These are phyloP conservation scores for Exophiala alcalophila DNA, from an alignment of 2,329 filamentous ascomycete species.

Conservation along the genomic window DNA sequence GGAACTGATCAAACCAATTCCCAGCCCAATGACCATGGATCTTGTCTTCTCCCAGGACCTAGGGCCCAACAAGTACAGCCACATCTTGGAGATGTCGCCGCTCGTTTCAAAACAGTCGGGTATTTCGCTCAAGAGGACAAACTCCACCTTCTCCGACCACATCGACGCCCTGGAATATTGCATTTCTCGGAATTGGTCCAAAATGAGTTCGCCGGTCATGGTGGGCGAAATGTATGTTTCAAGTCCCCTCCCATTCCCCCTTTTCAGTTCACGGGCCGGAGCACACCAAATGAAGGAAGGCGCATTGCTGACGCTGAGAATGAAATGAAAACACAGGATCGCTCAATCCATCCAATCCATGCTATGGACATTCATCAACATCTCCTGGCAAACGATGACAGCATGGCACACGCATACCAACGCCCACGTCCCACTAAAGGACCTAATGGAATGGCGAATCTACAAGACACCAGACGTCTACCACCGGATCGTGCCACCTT, in stretches of 20 bases:
- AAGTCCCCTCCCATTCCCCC: neutral
- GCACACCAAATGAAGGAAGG: no score
- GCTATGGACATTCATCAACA: slow-evolving; percentile 6
- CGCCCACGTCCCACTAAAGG: neutral
- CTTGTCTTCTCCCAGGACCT: no score
- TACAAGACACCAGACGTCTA: neutral
- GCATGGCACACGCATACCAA: slow-evolving; percentile 1
- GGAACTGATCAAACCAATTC: no score
- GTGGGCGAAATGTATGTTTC: neutral
- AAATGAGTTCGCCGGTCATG: neutral
- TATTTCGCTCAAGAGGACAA: slow-evolving; percentile 1
- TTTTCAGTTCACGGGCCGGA: neutral
- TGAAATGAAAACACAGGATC: no score
- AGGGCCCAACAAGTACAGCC: no score
- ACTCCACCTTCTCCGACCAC: slow-evolving; percentile 8
- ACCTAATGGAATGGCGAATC: slow-evolving; percentile 5
- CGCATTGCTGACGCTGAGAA: no score
- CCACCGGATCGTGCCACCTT: neutral
- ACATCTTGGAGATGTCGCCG: no score
- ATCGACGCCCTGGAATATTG: slow-evolving; percentile 7
- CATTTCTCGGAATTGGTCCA: neutral
- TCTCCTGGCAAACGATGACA: slow-evolving; percentile 7
- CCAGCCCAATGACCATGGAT: no score
- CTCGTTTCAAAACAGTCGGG: no score
- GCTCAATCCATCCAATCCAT: slow-evolving; percentile 6